These are phyloP conservation scores for Volvox africanus DNA, from an alignment of 139 green algal species.

Conservation along the genomic window DNA sequence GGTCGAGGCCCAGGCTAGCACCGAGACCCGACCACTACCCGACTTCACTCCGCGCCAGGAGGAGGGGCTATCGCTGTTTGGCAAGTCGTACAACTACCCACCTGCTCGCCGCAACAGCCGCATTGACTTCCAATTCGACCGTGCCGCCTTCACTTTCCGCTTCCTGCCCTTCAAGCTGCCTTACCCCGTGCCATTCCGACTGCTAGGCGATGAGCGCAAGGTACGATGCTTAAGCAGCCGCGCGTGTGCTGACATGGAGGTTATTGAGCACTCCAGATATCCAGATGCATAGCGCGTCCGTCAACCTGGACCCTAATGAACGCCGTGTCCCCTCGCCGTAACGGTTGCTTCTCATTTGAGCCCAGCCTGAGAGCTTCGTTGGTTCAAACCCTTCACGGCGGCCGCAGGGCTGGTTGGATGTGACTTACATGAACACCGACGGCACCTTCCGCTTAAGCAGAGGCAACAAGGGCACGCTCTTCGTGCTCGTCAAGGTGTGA, in stretches of 20 bases:
- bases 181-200: constrained; percentile 96
- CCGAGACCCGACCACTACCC: constrained; percentile 68
- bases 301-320: too few relatives aligned
- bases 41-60: constrained; percentile 82
- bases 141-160: constrained; percentile 89
- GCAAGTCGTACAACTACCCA: constrained; percentile 74
- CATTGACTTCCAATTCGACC: constrained; percentile 93
- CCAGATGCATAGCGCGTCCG: too few relatives aligned
- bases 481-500: constrained; percentile 57
- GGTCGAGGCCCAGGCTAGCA: constrained; percentile 88
- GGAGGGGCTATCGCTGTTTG: constrained; percentile 80
- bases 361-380: not conserved
- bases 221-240: constrained; percentile 47
- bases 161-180: constrained; percentile 90
- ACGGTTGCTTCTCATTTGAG: too few relatives aligned
- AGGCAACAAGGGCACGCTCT: constrained; percentile 89
- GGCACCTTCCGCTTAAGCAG: constrained; percentile 79
- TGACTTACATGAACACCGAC: constrained; percentile 84
- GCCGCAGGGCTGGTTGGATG: constrained; percentile 85
- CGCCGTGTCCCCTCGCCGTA: too few relatives aligned
- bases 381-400: not conserved
- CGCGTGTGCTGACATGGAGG: too few relatives aligned
- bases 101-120: constrained; percentile 72
- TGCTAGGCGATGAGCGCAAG: constrained; percentile 96
- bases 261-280: too few relatives aligned